Evolutionary conservation across 305 asterid species (phyloP).

Genomic region (Ilex paraguariensis): DNA sequence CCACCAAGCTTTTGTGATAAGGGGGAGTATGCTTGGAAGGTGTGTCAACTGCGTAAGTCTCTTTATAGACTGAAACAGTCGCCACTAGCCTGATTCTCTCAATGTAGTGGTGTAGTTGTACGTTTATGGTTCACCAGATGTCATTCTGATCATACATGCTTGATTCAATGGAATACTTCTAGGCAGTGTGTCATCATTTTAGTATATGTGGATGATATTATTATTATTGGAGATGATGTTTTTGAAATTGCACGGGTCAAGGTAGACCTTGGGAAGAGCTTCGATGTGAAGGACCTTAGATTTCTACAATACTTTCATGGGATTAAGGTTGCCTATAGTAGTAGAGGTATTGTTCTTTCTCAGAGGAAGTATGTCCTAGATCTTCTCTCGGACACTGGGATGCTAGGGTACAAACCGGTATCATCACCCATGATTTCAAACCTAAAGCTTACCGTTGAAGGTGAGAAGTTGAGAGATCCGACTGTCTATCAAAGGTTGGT

Average conservation of each 20-base stretch:
- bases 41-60: not conserved
- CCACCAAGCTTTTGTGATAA: not conserved
- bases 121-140: too few relatives aligned
- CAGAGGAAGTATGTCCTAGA: not conserved
- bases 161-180: too few relatives aligned
- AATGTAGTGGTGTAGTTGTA: too few relatives aligned
- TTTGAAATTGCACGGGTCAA: too few relatives aligned
- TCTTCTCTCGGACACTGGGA: not conserved
- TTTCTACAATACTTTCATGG: not conserved
- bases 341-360: not conserved
- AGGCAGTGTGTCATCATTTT: too few relatives aligned
- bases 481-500: too few relatives aligned
- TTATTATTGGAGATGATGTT: too few relatives aligned
- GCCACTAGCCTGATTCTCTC: too few relatives aligned
- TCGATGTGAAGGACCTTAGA: not conserved
- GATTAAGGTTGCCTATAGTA: not conserved
- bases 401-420: not conserved
- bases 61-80: not conserved
- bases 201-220: too few relatives aligned
- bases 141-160: too few relatives aligned
- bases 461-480: too few relatives aligned
- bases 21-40: not conserved
- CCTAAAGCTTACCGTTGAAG: not conserved
- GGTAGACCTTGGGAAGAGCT: too few relatives aligned
- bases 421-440: not conserved